phyloP scores from a whole-genome alignment of 164 flowering plant species.

The Tetrastigma voinierianum region DNA sequence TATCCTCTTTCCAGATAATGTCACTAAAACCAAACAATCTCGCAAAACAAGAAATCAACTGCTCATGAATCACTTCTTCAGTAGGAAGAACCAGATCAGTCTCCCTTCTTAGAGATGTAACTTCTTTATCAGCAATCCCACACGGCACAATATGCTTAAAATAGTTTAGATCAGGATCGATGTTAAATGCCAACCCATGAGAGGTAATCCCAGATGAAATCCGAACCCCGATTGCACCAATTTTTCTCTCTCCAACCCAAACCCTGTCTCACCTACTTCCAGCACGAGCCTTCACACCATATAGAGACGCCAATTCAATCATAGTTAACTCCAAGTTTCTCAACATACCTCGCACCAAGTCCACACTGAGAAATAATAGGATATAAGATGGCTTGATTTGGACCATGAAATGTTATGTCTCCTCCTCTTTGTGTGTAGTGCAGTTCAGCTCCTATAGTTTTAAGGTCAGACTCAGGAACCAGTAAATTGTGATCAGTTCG shows the following conservation, averaged over 20 bases:
- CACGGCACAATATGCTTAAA: conserved; percentile 93
- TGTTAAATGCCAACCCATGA: conserved; percentile 92
- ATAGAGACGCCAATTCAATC: conserved; percentile 71
- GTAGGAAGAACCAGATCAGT: conserved; percentile 50
- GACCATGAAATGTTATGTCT: conserved; percentile 94
- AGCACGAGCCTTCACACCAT: conserved; percentile 64
- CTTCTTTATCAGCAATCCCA: conserved; percentile 84
- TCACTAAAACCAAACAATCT: conserved; percentile 43
- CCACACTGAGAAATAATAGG: conserved; percentile 82
- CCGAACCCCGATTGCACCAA: conserved; percentile 92
- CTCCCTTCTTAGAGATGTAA: conserved; percentile 85
- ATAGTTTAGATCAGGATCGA: conserved; percentile 80
- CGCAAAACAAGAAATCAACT: conserved; percentile 74
- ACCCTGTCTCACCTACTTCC: conserved; percentile 82
- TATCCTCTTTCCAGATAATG: conserved; percentile 47
- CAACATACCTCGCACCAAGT: conserved; percentile 86
- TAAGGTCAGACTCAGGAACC: conserved; percentile 60
- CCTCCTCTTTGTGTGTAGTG: conserved; percentile 93
- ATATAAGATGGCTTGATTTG: conserved; percentile 80
- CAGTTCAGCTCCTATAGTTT: conserved; percentile 78
- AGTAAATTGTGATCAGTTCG: conserved; percentile 78
- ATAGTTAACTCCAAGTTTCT: conserved; percentile 78
- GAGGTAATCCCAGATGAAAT: conserved; percentile 86
- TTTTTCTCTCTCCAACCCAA: conserved; percentile 88
- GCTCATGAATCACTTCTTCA: conserved; percentile 76